Evolutionary conservation across 116 monocot genomes (phyloP), one percentile per base, ranked within the genome.

Genomic region (Zostera marina): DNA sequence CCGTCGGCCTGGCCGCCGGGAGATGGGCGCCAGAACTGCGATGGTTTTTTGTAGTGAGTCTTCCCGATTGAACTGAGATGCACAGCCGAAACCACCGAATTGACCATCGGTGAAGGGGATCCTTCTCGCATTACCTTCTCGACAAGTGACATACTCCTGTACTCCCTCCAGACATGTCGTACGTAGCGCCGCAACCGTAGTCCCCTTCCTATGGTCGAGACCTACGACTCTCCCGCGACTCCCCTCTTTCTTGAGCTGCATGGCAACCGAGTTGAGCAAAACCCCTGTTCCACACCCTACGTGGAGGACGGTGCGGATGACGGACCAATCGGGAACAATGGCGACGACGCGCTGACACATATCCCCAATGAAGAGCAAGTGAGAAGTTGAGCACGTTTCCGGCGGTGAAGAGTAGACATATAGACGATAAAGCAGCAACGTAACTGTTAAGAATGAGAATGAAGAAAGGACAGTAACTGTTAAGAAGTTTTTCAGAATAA

Each of bases 71-170:
- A 61, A 63, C 69, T 68, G 41, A 77, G 59, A 43, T 74, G 64
- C 62, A 68, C 63, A 15, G 81, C 79, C 53, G 83, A 80, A 51
- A 81, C 79, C 26, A 82, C 87, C 16, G 82, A 81, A 10, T 55
- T 71, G 70, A 3, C 62, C 71, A 66, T 84, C 89, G 1, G 76
- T 22, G 56, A 89, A 89, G 12, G 89, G 89, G 25, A 89, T 63
- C 44, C 56, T 25, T 47, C 78, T 42, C 0, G 71, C 70, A 61
- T 89, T 81, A 21, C 84, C 89, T 48, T 89, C 89, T 0, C 89
- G 67, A 71, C 89, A 81, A 11, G 89, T 89, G 55, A 89, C 89
- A 62, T 81, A 80, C 58, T 84, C 75, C 73, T 78, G 65, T 19
- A 89, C 89, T 8, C 89, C 89, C 65, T 80, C 84, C 19, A 71